Conservation (phyloP, 805 yeast genomes). For the Candida maltosa region DNA sequence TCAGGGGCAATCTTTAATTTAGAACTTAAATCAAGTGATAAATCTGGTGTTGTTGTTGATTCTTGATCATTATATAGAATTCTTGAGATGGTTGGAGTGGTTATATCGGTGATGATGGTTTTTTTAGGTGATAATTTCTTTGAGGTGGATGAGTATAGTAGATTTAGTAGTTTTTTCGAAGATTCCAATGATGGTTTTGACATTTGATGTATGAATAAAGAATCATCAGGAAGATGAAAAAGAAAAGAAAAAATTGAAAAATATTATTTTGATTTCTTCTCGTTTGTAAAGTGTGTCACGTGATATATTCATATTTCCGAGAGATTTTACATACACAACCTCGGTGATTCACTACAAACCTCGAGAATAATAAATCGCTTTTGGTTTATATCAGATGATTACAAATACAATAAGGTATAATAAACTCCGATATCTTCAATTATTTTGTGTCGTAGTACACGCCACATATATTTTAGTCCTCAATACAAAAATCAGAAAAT, state of each 20-base stretch:
- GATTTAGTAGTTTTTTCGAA: conserved; percentile 23
- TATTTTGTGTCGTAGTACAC: too few species aligned
- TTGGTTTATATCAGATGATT: too few species aligned
- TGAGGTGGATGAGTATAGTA: conserved; percentile 27
- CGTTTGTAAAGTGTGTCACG: not conserved
- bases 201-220: not conserved
- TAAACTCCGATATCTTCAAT: too few species aligned
- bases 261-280: too few species aligned
- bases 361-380: too few species aligned
- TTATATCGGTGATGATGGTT: too few species aligned
- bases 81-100: conserved; percentile 23
- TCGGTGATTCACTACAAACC: not conserved
- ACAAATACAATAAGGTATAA: too few species aligned
- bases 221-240: not conserved
- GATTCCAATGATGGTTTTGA: not conserved
- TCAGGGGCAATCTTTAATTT: not conserved
- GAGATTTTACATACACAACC: not conserved
- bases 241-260: too few species aligned
- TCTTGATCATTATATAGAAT: conserved; percentile 24
- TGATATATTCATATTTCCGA: not conserved
- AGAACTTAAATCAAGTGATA: not conserved
- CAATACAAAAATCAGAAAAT: too few species aligned
- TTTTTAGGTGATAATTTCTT: conserved; percentile 24
- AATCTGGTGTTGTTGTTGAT: not conserved
- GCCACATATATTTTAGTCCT: too few species aligned